These are phyloP conservation scores for Penicillium roqueforti DNA, from an alignment of 495 filamentous ascomycete genomes.

Conservation along the genomic window DNA sequence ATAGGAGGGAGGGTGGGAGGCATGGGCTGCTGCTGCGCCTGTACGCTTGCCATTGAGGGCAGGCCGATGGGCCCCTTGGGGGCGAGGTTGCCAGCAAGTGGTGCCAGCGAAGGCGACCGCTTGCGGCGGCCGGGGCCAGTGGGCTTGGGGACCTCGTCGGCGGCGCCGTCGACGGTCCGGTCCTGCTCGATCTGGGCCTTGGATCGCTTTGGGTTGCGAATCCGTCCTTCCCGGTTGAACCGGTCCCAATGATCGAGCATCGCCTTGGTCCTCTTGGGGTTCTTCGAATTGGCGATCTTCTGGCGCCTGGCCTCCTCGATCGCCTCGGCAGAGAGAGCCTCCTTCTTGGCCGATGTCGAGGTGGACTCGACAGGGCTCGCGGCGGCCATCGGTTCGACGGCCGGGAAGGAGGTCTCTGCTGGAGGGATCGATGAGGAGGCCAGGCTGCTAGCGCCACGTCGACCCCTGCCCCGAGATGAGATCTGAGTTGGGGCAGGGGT, in stretches of 20 bases:
- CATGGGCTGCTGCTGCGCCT: conserved; percentile 13
- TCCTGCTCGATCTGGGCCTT: conserved; percentile 46
- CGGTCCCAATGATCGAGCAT: conserved; percentile 49
- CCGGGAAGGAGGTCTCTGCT: conserved; percentile 8
- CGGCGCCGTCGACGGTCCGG: conserved; percentile 28
- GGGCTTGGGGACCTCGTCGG: conserved; percentile 26
- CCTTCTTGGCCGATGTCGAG: conserved; percentile 7
- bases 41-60: conserved; percentile 18
- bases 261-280: conserved; percentile 46
- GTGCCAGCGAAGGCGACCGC: conserved; percentile 20
- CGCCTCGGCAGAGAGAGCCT: conserved; percentile 25
- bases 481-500: conserved; percentile 10
- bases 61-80: conserved; percentile 21
- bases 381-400: conserved; percentile 11
- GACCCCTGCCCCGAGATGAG: conserved; percentile 24
- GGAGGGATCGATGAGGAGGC: conserved; percentile 4
- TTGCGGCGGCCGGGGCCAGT: conserved; percentile 21
- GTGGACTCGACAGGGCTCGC: conserved; percentile 3
- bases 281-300: conserved; percentile 46
- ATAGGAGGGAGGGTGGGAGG: conserved; percentile 21
- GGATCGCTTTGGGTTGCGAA: conserved; percentile 45
- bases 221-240: conserved; percentile 42
- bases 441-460: conserved; percentile 20
- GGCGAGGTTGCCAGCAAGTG: conserved; percentile 24
- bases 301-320: conserved; percentile 33